Evolutionary conservation across 2,329 filamentous ascomycete species (phyloP).

Genomic region (Cercospora sp.): DNA sequence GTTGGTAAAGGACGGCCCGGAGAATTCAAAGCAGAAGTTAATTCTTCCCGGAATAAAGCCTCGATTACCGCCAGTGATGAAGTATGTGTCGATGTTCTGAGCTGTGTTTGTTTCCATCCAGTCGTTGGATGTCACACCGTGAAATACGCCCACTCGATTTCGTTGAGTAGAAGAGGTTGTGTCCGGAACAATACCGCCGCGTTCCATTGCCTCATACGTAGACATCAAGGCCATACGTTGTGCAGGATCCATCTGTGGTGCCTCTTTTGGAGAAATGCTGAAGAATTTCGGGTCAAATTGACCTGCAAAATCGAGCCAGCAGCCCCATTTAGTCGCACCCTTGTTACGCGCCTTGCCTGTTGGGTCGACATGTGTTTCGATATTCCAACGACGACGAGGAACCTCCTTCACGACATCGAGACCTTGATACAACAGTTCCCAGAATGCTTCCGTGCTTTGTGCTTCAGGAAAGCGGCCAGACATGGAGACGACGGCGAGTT

Average conservation of each 20-base stretch:
- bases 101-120: conserved; percentile 33
- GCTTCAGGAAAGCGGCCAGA: conserved; percentile 15
- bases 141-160: conserved; percentile 39
- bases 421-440: conserved; percentile 19
- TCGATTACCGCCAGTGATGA: conserved; percentile 23
- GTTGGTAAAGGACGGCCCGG: conserved; percentile 68
- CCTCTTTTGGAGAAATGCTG: conserved; percentile 40
- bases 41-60: conserved; percentile 48
- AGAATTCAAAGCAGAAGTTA: conserved; percentile 56
- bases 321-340: conserved; percentile 39
- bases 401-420: conserved; percentile 17
- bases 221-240: conserved; percentile 21
- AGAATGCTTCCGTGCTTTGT: conserved; percentile 19
- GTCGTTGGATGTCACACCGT: conserved; percentile 40
- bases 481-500: conserved; percentile 13
- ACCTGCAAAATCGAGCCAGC: conserved; percentile 42
- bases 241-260: conserved; percentile 18
- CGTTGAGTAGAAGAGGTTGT: conserved; percentile 34
- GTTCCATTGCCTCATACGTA: conserved; percentile 26
- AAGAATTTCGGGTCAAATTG: conserved; percentile 46
- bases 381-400: conserved; percentile 20
- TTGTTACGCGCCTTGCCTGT: conserved; percentile 20
- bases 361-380: conserved; percentile 22
- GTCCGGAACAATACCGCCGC: conserved; percentile 25
- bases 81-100: conserved; percentile 32